Percentiles rank a stretch among this genome's conserved stretches.
phyloP scores from a whole-genome alignment of 2,329 filamentous ascomycete species.

The Alternaria burnsii region DNA sequence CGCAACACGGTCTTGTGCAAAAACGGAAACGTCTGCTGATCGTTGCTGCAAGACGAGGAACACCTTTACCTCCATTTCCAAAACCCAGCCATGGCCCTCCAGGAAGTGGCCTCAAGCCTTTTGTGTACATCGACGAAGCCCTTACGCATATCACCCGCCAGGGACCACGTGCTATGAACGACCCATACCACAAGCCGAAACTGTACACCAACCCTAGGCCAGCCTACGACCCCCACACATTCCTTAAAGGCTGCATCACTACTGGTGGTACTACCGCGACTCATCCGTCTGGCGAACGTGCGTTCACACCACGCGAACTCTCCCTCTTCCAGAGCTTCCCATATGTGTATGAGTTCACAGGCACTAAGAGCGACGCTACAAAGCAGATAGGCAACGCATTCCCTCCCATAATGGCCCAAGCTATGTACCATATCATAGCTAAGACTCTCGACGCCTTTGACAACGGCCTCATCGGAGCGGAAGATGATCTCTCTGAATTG shows the following conservation, averaged over 20 bases:
- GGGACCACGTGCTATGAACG: background rate
- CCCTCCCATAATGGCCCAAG: slow-evolving; percentile 26
- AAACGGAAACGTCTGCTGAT: slow-evolving; percentile 32
- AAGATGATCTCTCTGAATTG: slow-evolving; percentile 35
- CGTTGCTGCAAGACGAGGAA: slow-evolving; percentile 33
- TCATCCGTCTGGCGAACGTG: slow-evolving; percentile 26
- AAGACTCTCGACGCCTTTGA: slow-evolving; percentile 38
- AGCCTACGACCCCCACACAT: background rate
- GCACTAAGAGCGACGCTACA: slow-evolving; percentile 6
- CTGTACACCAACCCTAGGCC: background rate
- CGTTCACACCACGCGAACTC: slow-evolving; percentile 30
- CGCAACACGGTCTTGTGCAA: too few relatives aligned
- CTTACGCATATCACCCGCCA: slow-evolving; percentile 7
- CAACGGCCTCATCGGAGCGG: slow-evolving; percentile 31
- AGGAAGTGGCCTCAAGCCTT: slow-evolving; percentile 32
- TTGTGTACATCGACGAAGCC: slow-evolving; percentile 30
- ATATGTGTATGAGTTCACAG: slow-evolving; percentile 17
- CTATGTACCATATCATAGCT: slow-evolving; percentile 6
- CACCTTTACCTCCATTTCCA: slow-evolving; percentile 43
- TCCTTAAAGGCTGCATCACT: slow-evolving; percentile 19
- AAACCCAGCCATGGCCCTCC: slow-evolving; percentile 31
- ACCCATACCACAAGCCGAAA: slow-evolving; percentile 32
- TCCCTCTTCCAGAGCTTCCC: slow-evolving; percentile 32
- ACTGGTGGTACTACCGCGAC: slow-evolving; percentile 24
- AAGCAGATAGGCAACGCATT: slow-evolving; percentile 37